Evolutionary conservation across 805 yeast genomes (phyloP).

Genomic region (Kockiozyma suomiensis): DNA sequence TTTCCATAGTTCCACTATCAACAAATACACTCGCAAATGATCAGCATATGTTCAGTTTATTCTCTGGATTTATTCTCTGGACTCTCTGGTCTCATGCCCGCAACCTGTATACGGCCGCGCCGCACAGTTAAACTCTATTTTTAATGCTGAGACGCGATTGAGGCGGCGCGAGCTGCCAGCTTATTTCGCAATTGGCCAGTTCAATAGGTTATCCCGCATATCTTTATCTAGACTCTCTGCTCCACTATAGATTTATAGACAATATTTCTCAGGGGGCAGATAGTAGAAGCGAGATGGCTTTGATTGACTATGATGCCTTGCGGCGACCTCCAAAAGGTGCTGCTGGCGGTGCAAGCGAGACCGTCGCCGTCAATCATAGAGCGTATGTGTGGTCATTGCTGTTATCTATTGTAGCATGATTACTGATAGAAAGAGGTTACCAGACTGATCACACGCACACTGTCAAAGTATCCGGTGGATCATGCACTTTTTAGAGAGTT

Average conservation of each 20-base stretch:
- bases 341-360: slow-evolving; percentile 28
- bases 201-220: too few species aligned
- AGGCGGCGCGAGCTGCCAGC: neutral
- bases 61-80: too few species aligned
- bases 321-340: slow-evolving; percentile 20
- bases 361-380: slow-evolving; percentile 47
- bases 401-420: too few species aligned
- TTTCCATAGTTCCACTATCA: too few species aligned
- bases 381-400: too few species aligned
- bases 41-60: too few species aligned
- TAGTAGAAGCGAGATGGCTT: neutral
- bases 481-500: slow-evolving; percentile 47
- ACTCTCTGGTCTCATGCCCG: neutral
- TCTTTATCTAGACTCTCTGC: neutral
- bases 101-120: neutral
- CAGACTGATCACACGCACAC: slow-evolving; percentile 46
- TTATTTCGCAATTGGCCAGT: neutral
- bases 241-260: neutral
- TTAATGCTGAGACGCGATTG: neutral
- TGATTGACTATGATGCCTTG: slow-evolving; percentile 26
- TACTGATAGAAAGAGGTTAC: neutral
- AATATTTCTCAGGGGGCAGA: neutral
- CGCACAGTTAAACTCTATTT: neutral
- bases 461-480: slow-evolving; percentile 49
- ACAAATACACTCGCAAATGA: too few species aligned